Evolutionary conservation across 208 protist species (phyloP).

Genomic region (Leishmania martiniquensis): DNA sequence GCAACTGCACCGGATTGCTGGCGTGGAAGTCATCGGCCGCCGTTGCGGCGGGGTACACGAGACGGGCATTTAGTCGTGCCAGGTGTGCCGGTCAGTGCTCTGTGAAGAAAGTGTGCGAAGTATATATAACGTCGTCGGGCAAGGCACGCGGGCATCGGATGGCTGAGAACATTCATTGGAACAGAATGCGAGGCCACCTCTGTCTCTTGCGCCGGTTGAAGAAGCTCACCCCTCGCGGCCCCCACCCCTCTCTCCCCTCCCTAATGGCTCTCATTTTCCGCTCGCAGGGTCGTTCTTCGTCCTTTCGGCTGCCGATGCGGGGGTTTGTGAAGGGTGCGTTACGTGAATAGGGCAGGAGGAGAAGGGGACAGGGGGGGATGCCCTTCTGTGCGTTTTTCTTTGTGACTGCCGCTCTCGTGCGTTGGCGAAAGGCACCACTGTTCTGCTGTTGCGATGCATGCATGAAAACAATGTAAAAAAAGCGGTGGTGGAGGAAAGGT

Average conservation of each 20-base stretch:
- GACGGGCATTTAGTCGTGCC: background rate
- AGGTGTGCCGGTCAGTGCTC: background rate
- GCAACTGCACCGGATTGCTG: constrained; percentile 48
- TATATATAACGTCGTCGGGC: background rate
- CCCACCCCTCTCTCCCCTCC: too few relatives aligned
- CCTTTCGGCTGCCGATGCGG: too few relatives aligned
- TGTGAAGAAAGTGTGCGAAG: background rate
- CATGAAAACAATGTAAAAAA: background rate
- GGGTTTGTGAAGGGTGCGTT: too few relatives aligned
- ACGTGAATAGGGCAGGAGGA: too few relatives aligned
- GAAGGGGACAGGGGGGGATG: too few relatives aligned
- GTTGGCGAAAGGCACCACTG: background rate
- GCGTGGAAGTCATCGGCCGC: constrained; percentile 20
- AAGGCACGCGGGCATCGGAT: background rate
- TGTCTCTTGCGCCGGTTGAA: background rate
- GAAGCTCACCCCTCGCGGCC: background rate
- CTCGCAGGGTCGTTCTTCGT: too few relatives aligned
- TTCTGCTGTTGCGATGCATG: background rate
- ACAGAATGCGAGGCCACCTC: background rate
- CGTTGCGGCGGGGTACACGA: constrained; percentile 8
- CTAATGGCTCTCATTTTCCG: too few relatives aligned
- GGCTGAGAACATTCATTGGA: background rate
- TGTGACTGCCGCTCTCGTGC: background rate
- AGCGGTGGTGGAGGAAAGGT: background rate
- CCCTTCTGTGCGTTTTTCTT: background rate